phyloP scores from a whole-genome alignment of 2,329 filamentous ascomycete species.

The Xylaria sp. region DNA sequence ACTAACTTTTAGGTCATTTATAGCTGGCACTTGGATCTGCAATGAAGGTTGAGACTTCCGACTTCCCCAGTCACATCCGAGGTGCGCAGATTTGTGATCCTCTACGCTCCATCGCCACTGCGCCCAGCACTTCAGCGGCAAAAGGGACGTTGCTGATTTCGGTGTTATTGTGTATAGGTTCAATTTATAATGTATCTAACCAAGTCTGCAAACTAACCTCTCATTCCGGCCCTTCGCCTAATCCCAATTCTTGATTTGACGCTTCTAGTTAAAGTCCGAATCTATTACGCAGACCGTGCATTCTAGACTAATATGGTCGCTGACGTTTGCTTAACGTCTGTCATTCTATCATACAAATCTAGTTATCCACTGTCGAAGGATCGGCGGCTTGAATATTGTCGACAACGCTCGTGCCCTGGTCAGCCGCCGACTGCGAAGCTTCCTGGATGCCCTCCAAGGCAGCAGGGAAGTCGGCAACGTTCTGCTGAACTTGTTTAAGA shows the following conservation, averaged over 20 bases:
- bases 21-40: neutral
- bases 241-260: neutral
- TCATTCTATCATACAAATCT: neutral
- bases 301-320: too few relatives aligned
- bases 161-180: neutral
- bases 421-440: constrained; percentile 45
- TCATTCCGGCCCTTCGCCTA: neutral
- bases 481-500: constrained; percentile 55
- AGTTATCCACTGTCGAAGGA: constrained; percentile 19
- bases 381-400: constrained; percentile 31
- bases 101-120: neutral
- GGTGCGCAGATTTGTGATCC: too few relatives aligned
- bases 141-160: neutral
- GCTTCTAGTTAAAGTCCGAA: neutral
- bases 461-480: constrained; percentile 55
- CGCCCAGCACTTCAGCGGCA: neutral
- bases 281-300: neutral
- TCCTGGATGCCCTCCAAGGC: constrained; percentile 55
- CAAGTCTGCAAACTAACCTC: neutral
- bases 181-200: neutral
- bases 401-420: constrained; percentile 47
- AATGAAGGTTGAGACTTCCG: too few relatives aligned
- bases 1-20: neutral
- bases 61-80: too few relatives aligned
- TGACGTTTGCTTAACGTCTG: neutral